Evolutionary conservation across 177 flowering plant species (phyloP).

Genomic region (Vitis hybrid): DNA sequence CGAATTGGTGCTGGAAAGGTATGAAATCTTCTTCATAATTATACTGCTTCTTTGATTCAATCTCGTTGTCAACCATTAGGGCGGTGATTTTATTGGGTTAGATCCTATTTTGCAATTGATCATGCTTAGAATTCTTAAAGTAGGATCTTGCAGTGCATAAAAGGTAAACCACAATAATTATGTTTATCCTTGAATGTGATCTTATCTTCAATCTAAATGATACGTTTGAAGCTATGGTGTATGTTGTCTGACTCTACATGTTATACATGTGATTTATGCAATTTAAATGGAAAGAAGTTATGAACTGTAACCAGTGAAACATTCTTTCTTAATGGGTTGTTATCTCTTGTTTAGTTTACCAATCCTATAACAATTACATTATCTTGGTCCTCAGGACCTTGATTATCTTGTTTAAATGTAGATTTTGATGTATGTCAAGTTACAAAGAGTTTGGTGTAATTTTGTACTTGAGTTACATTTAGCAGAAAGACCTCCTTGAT

Average conservation of each 20-base stretch:
- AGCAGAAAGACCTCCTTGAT: too few species aligned
- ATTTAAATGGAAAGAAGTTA: too few species aligned
- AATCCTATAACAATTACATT: too few species aligned
- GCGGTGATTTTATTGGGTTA: not conserved
- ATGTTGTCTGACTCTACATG: not conserved
- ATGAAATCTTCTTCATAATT: not conserved
- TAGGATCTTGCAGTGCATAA: not conserved
- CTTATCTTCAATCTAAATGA: not conserved
- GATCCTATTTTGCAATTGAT: not conserved
- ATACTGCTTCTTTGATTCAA: not conserved
- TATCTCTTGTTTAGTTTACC: too few species aligned
- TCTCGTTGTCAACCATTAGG: not conserved
- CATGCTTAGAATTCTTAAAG: not conserved
- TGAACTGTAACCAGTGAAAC: too few species aligned
- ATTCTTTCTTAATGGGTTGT: too few species aligned
- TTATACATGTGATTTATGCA: not conserved
- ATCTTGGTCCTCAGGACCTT: too few species aligned
- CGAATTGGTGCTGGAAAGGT: constrained; percentile 92
- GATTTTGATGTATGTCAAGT: too few species aligned
- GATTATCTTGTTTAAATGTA: too few species aligned
- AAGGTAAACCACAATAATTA: not conserved
- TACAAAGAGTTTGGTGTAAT: too few species aligned
- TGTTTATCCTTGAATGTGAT: not conserved
- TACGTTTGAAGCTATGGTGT: not conserved
- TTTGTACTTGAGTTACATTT: too few species aligned